Evolutionary conservation across 257 asterid genomes (phyloP).

Genomic region (Thymus mandschuricus): DNA sequence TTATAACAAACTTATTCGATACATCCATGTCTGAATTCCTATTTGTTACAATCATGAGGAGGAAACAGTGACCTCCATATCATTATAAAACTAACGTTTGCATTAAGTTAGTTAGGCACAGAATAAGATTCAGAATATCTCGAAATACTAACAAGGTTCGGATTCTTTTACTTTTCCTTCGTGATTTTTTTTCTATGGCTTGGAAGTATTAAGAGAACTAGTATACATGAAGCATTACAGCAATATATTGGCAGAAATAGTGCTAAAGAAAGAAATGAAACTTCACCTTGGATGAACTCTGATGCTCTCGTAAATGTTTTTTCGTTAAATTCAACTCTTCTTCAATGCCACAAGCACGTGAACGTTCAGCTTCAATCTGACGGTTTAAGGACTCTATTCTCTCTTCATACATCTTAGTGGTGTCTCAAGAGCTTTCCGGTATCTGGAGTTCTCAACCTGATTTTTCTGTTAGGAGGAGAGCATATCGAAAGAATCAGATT

Average conservation of each 20-base stretch:
- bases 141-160: background rate
- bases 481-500: constrained; percentile 30
- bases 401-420: constrained; percentile 77
- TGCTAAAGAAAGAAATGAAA: constrained; percentile 1
- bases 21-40: too few relatives aligned
- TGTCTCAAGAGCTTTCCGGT: constrained; percentile 66
- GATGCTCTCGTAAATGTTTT: constrained; percentile 47
- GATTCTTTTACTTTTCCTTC: too few relatives aligned
- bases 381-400: constrained; percentile 58
- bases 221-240: constrained; percentile 1
- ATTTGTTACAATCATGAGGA: too few relatives aligned
- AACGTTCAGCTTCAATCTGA: constrained; percentile 54
- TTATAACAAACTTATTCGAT: too few relatives aligned
- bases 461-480: constrained; percentile 43
- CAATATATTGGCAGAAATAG: constrained; percentile 1
- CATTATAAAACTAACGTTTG: background rate
- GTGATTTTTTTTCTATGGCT: background rate
- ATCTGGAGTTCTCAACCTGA: constrained; percentile 60
- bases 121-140: background rate
- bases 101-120: background rate
- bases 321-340: constrained; percentile 54
- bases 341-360: constrained; percentile 47
- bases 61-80: too few relatives aligned
- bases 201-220: background rate
- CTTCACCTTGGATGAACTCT: constrained; percentile 59